A percentile compares a stretch with the other conserved stretches of the same genome.
Evolutionary conservation across 1,284 basidiomycete species (phyloP).

Genomic region (Tetrapyrgos nigripes): DNA sequence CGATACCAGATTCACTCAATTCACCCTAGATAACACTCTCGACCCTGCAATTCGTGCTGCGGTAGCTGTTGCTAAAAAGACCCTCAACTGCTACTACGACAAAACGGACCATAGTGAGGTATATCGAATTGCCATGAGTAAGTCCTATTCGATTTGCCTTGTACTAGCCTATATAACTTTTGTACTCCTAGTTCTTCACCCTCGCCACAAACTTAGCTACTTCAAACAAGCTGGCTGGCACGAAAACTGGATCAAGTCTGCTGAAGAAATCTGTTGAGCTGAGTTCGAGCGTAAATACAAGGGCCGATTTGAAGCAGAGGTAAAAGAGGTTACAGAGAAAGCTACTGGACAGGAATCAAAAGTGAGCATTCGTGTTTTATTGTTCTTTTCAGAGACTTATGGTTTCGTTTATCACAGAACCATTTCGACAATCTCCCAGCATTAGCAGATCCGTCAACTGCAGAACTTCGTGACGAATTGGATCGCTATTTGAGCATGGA

Average conservation of each 20-base stretch:
- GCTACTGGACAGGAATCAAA: too few species aligned
- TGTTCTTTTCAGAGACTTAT: not conserved
- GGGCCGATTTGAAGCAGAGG: not conserved
- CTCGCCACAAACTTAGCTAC: slow-evolving; percentile 13
- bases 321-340: not conserved
- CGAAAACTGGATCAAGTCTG: slow-evolving; percentile 15
- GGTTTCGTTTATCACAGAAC: slow-evolving; percentile 5
- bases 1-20: slow-evolving; percentile 2
- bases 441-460: slow-evolving; percentile 15
- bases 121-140: slow-evolving; percentile 29
- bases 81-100: slow-evolving; percentile 34
- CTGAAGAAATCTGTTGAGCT: not conserved
- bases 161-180: slow-evolving; percentile 10
- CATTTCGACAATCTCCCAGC: slow-evolving; percentile 22
- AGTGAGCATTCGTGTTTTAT: too few species aligned
- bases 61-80: slow-evolving; percentile 24
- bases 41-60: slow-evolving; percentile 23
- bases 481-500: too few species aligned
- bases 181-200: slow-evolving; percentile 23
- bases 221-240: slow-evolving; percentile 10
- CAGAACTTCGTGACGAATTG: slow-evolving; percentile 2
- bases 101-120: slow-evolving; percentile 29
- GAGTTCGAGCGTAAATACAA: not conserved
- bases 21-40: slow-evolving; percentile 1
- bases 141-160: slow-evolving; percentile 11